These are phyloP conservation scores for Ballota nigra DNA, from an alignment of 257 asterid species.

Conservation along the genomic window DNA sequence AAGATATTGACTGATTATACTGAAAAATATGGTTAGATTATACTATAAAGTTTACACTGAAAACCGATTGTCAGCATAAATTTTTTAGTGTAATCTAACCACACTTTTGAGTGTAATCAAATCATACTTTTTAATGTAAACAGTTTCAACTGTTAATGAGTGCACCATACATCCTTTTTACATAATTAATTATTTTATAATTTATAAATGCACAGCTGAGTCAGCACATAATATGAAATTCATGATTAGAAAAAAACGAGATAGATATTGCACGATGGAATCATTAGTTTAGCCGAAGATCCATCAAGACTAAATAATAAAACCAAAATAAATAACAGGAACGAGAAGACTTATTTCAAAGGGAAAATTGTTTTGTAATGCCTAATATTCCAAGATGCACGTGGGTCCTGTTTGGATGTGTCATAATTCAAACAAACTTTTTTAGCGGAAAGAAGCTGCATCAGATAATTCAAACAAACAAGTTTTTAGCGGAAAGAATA, in stretches of 20 bases:
- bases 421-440: slow-evolving; percentile 6
- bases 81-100: too few species aligned
- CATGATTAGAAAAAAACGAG: not conserved
- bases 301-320: not conserved
- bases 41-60: too few species aligned
- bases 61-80: too few species aligned
- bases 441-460: not conserved
- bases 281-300: not conserved
- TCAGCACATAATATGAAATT: too few species aligned
- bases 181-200: too few species aligned
- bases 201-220: too few species aligned
- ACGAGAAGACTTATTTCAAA: not conserved
- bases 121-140: too few species aligned
- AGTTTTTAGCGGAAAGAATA: slow-evolving; percentile 21
- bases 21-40: too few species aligned
- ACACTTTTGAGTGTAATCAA: too few species aligned
- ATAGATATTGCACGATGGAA: not conserved
- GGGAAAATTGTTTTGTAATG: not conserved
- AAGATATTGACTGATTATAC: too few species aligned
- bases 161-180: too few species aligned
- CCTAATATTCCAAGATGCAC: slow-evolving; percentile 2
- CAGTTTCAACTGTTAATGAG: too few species aligned
- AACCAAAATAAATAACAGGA: not conserved
- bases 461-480: not conserved
- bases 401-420: slow-evolving; percentile 19